These are phyloP conservation scores for Talaromyces sp. DNA, from an alignment of 2,329 filamentous ascomycete species.

Conservation along the genomic window DNA sequence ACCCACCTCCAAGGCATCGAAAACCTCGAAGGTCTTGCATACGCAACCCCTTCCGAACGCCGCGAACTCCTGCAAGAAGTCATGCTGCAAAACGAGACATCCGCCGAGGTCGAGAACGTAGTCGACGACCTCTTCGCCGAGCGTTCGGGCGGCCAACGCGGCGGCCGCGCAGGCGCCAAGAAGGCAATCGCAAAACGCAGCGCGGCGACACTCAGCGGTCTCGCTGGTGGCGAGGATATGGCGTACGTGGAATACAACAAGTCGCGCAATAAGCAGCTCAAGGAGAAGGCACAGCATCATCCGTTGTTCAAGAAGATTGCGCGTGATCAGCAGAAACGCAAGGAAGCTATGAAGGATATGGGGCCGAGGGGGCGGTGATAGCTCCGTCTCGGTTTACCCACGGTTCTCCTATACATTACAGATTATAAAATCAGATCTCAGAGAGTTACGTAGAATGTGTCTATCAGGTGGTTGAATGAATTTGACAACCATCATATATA, in stretches of 20 bases:
- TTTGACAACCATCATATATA: neutral
- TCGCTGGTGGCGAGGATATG: conserved; percentile 94
- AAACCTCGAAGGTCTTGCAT: conserved; percentile 74
- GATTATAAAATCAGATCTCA: neutral
- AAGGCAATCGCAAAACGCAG: conserved; percentile 66
- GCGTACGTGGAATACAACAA: conserved; percentile 87
- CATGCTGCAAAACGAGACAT: conserved; percentile 79
- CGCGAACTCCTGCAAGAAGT: conserved; percentile 86
- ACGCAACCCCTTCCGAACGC: conserved; percentile 73
- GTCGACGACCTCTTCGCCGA: conserved; percentile 66
- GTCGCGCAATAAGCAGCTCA: conserved; percentile 65
- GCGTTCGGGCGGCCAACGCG: conserved; percentile 46
- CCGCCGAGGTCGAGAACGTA: conserved; percentile 68
- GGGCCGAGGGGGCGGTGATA: conserved; percentile 15
- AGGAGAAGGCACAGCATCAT: conserved; percentile 60
- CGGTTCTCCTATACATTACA: neutral
- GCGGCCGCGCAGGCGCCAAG: conserved; percentile 47
- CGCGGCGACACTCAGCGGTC: conserved; percentile 78
- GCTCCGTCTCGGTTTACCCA: neutral
- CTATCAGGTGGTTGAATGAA: neutral
- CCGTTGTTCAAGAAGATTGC: conserved; percentile 66
- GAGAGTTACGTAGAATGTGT: neutral
- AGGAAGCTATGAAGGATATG: conserved; percentile 44
- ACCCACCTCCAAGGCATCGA: conserved; percentile 92
- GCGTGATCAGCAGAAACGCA: conserved; percentile 60